Evolutionary conservation across 345 rosid species (phyloP), one percentile per base, ranked within the genome.

Genomic region (Populus pruinosa): DNA sequence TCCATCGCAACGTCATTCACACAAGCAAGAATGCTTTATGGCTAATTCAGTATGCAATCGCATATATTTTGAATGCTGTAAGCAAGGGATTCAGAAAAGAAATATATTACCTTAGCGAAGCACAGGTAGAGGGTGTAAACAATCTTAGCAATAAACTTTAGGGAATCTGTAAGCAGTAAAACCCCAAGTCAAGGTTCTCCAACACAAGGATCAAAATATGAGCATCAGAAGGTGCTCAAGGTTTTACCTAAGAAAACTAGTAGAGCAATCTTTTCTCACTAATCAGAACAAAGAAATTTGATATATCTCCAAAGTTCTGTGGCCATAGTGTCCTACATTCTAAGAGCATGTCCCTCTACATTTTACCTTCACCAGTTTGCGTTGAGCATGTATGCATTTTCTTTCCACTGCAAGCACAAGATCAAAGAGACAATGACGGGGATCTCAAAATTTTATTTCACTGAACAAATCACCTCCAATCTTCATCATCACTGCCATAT

Each of bases 401-500:
- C 55, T 49, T 49, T 49, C 20, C 20, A 5, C 20, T 49, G 21
- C 20, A 49, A 20, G 55, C 55, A 17, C 20, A 1, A 18, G 17
- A 49, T 49, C 5, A 49, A 49, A 16, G 16, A 49, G 20, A 49
- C 21, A 5, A 49, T 14, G 20, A 1, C 2, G 13, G 44, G 10
- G 44, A 41, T 41, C 44, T 41, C 44, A 41, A 41, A 41, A 41
- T 41, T 41, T 41, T 12, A 18, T 35, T 72, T 59, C 33, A 62
- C 47, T 16, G 27, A 20, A 21, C 41, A 16, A 18, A 62, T 74
- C 69, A 74, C 29, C 70, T 62, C 41, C 77, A 29, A 65, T 43
- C 71, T 69, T 73, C 76, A 31, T 47, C 59, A 18, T 69, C 73
- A 3, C 72, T 86, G 67, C 17, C 53, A 38, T 36, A 71, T 73